These are phyloP conservation scores for Daldinia vernicosa DNA, from an alignment of 495 filamentous ascomycete species.

Conservation along the genomic window DNA sequence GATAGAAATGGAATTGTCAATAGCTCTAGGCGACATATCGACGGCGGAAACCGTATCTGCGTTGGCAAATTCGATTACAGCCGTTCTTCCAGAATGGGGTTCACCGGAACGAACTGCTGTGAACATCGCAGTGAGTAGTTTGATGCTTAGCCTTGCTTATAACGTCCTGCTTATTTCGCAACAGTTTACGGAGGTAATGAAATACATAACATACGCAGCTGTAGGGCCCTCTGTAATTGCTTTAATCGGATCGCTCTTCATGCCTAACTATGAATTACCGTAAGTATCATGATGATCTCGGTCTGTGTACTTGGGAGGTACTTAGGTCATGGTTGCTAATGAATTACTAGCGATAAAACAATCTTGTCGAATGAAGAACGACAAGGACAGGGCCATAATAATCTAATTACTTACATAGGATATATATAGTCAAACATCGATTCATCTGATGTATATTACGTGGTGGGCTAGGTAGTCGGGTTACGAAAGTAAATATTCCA, in stretches of 20 bases:
- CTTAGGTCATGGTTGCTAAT: slow-evolving; percentile 12
- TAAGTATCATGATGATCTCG: slow-evolving; percentile 27
- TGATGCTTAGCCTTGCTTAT: background rate
- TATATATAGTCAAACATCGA: background rate
- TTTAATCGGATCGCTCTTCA: slow-evolving; percentile 51
- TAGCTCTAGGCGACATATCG: slow-evolving; percentile 42
- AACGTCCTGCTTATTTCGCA: background rate
- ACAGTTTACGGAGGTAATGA: slow-evolving; percentile 59
- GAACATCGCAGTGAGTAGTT: slow-evolving; percentile 52
- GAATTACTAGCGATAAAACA: slow-evolving; percentile 41
- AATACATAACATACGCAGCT: slow-evolving; percentile 58
- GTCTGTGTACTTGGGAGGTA: background rate
- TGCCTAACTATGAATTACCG: slow-evolving; percentile 57
- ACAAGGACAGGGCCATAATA: background rate
- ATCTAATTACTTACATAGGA: background rate
- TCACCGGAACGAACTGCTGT: slow-evolving; percentile 52
- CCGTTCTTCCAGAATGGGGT: slow-evolving; percentile 54
- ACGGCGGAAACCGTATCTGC: slow-evolving; percentile 41
- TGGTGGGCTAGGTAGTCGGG: background rate
- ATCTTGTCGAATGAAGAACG: slow-evolving; percentile 44
- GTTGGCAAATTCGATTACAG: slow-evolving; percentile 58
- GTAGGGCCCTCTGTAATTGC: slow-evolving; percentile 52
- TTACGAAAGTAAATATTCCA: background rate
- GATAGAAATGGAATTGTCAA: slow-evolving; percentile 45
- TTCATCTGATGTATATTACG: background rate